These are phyloP conservation scores for Chlorella ohadii DNA, from an alignment of 139 green algal species.

Conservation along the genomic window DNA sequence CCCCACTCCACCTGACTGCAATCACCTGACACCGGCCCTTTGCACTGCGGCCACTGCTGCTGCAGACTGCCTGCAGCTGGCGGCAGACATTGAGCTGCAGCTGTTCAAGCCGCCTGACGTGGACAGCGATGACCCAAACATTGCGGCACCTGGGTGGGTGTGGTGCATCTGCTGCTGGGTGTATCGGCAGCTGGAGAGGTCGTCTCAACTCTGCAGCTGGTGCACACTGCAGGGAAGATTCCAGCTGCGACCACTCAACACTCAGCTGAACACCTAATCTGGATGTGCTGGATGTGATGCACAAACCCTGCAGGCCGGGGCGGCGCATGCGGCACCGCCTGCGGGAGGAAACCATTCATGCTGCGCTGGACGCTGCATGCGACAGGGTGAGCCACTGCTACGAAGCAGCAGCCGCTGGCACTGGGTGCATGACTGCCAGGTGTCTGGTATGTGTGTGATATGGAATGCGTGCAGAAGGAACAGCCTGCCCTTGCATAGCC, in stretches of 20 bases:
- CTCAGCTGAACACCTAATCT: too few relatives aligned
- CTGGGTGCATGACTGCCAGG: background rate
- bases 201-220: too few relatives aligned
- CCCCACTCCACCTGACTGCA: too few relatives aligned
- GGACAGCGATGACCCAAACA: slow-evolving; percentile 20
- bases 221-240: too few relatives aligned
- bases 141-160: slow-evolving; percentile 6
- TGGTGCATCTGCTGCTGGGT: too few relatives aligned
- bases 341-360: background rate
- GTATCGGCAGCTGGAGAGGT: too few relatives aligned
- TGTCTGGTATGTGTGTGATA: background rate
- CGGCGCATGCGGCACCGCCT: background rate
- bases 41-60: too few relatives aligned
- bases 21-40: too few relatives aligned
- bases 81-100: background rate
- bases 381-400: background rate
- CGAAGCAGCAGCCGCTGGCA: background rate
- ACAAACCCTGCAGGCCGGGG: slow-evolving; percentile 8
- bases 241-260: too few relatives aligned
- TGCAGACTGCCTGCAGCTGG: slow-evolving; percentile 29
- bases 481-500: too few relatives aligned
- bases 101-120: slow-evolving; percentile 22
- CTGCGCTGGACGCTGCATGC: slow-evolving; percentile 1
- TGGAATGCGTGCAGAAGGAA: too few relatives aligned
- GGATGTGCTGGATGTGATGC: too few relatives aligned